phyloP scores from a whole-genome alignment of 257 asterid species.

The Haberlea rhodopensis region DNA sequence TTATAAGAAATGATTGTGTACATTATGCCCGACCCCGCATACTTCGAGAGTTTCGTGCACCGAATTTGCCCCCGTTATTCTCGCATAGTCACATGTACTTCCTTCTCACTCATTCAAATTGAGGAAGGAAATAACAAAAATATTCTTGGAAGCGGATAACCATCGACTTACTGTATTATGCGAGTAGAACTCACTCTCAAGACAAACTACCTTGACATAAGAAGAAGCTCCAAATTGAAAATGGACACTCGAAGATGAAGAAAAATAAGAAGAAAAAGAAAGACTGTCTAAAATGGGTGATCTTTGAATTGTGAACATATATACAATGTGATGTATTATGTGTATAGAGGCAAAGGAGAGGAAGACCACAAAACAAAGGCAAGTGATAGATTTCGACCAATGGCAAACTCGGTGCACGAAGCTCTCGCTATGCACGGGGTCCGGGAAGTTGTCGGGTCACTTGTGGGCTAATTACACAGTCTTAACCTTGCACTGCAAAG shows the following conservation, averaged over 20 bases:
- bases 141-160: constrained; percentile 45
- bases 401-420: too few species aligned
- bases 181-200: constrained; percentile 3
- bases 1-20: too few species aligned
- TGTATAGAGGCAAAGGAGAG: constrained; percentile 21
- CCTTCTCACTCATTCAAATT: constrained; percentile 2
- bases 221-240: not conserved
- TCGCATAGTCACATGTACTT: not conserved
- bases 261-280: constrained; percentile 25
- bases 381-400: too few species aligned
- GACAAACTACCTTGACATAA: constrained; percentile 7
- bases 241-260: constrained; percentile 37
- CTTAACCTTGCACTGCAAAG: too few species aligned
- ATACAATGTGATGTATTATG: not conserved
- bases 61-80: too few species aligned
- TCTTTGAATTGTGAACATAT: not conserved
- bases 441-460: too few species aligned
- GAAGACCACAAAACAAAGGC: constrained; percentile 34
- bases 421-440: too few species aligned
- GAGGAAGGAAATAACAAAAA: constrained; percentile 23
- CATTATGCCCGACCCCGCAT: too few species aligned
- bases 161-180: constrained; percentile 18
- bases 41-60: too few species aligned
- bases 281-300: not conserved
- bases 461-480: too few species aligned